Percentiles rank a stretch among this genome's conserved stretches.
Conservation (phyloP, 2,329 filamentous ascomycete species). For the Paramyrothecium roridum region DNA sequence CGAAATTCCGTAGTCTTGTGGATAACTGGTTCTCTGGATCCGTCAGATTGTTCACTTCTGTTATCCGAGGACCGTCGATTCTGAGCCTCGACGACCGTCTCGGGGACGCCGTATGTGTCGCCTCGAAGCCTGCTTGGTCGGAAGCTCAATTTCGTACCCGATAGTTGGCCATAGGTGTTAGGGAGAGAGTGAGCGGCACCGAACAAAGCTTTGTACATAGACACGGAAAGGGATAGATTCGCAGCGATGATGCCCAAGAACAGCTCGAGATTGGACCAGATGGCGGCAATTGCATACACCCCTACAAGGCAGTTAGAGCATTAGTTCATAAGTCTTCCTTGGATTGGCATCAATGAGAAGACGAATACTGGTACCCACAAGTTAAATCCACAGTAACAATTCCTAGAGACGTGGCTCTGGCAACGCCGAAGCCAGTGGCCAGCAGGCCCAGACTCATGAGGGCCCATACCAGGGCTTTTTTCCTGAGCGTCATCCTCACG, state of each 20-base stretch:
- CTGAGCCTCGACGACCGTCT: background rate
- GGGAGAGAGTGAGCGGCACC: background rate
- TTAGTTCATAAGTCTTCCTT: background rate
- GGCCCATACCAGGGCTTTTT: conserved; percentile 24
- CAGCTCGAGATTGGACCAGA: conserved; percentile 35
- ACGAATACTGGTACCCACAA: conserved; percentile 8
- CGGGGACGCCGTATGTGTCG: background rate
- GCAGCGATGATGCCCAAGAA: conserved; percentile 34
- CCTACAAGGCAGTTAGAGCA: conserved; percentile 9
- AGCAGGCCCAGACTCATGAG: conserved; percentile 27
- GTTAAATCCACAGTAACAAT: conserved; percentile 14
- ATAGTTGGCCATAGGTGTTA: background rate
- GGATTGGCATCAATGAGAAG: too few relatives aligned
- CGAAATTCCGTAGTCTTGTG: background rate
- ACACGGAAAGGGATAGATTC: conserved; percentile 12
- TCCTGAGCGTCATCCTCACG: conserved; percentile 22
- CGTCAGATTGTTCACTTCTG: background rate
- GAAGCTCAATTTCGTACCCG: background rate
- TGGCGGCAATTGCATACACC: conserved; percentile 28
- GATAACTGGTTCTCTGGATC: background rate
- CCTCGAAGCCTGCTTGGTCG: background rate
- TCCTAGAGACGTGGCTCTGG: conserved; percentile 14
- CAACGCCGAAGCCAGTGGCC: conserved; percentile 5
- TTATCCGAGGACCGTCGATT: background rate
- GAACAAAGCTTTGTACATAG: background rate